Percentiles rank a stretch among this genome's conserved stretches.
phyloP scores from a whole-genome alignment of 169 alveolate species.

The Sarcocystis neurona region DNA sequence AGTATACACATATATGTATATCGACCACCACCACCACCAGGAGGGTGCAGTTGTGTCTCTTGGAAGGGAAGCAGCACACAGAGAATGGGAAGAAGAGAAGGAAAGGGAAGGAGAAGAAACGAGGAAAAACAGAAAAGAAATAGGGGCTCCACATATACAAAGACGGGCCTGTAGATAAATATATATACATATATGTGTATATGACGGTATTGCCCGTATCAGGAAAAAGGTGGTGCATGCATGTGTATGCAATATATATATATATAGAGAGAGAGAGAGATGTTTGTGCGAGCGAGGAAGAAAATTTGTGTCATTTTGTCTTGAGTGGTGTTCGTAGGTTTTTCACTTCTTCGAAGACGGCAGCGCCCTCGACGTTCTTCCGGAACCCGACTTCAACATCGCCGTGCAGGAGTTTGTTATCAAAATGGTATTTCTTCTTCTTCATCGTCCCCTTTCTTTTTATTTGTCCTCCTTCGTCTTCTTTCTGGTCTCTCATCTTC shows the following conservation, averaged over 20 bases:
- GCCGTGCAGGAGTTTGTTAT: constrained; percentile 60
- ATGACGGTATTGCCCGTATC: not conserved
- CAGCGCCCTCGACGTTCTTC: constrained; percentile 35
- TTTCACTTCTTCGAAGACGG: constrained; percentile 45
- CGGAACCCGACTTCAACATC: constrained; percentile 62
- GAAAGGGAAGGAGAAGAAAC: too few species aligned
- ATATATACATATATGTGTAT: not conserved
- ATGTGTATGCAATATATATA: not conserved
- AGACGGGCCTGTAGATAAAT: not conserved
- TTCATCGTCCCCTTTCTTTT: not conserved
- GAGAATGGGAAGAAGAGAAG: too few species aligned
- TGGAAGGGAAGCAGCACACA: too few species aligned
- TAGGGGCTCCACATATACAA: too few species aligned
- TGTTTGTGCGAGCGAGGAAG: not conserved
- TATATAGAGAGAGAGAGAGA: not conserved
- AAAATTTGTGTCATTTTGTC: not conserved
- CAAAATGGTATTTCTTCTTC: constrained; percentile 36
- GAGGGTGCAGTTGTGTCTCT: too few species aligned
- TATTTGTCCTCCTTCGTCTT: not conserved
- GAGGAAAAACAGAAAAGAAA: too few species aligned
- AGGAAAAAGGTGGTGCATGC: not conserved
- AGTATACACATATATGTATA: too few species aligned
- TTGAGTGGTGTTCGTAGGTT: constrained; percentile 22
- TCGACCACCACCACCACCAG: constrained; percentile 28
- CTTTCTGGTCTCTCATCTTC: not conserved